Base-by-base conservation (phyloP, 768 basidiomycete genomes). In the Termitomyces sp. region DNA sequence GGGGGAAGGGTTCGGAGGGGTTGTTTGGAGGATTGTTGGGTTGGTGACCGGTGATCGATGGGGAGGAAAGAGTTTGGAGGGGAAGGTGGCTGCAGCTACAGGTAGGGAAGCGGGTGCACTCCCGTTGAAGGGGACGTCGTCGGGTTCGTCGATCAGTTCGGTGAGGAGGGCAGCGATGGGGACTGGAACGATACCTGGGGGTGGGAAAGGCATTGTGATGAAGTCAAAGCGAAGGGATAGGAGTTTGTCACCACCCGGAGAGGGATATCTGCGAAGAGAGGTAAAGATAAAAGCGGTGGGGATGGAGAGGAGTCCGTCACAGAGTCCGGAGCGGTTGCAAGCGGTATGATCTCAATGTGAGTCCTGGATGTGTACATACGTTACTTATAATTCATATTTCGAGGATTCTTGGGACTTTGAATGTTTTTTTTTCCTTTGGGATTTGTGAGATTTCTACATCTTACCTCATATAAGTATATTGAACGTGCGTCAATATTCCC, bases 1-100 rank as follows among this genome's bases (percentile, higher is more conserved):
- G 64, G 66, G 51, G 69, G 66, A 18, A 67, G 63, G 60, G 32
- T n/a, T 64, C 32, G 38, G 57, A 11, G 3, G 25, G 6, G 49
- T 67, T 59, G 1, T n/a, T 25, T 25, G 4, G 27, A n/a, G 2
- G n/a, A 10, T 13, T 31, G 35, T 29, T 29, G 29, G 5, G 29
- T 29, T 29, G 5, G 5, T 29, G 3, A 29, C 29, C 29, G 23
- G 16, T 2, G 33, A 16, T 0, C 22, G 7, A 2, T 23, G 16
- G 23, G 42, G 5, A 13, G 42, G 25, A 29, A 29, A 29, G 29
- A 9, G 9, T 9, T 27, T 23, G 25, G 23, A 25, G 5, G 40
- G 23, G 7, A 9, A n/a, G 23, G 3, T n/a, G 7, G 23, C 12
- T 16, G 22, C 4, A 18, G 12, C 13, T 1, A 33, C 3, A 42